Base-by-base conservation (phyloP, 148 eudicot species). In the Euryodendron excelsum region DNA sequence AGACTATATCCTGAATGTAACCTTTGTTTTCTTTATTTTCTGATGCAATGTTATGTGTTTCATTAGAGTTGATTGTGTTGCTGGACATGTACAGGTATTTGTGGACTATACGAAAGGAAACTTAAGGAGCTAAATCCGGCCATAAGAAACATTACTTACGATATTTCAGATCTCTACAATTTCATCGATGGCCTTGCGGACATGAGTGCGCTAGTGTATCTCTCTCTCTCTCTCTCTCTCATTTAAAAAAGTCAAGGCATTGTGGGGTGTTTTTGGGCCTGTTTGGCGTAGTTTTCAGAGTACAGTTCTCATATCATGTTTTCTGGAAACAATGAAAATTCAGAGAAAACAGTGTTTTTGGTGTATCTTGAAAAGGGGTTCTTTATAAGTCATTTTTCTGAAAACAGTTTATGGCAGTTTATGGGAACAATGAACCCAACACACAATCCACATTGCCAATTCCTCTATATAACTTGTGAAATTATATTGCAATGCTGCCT, bases 151-250 rank as follows among this genome's bases (percentile, higher is more conserved):
- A 84, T 96, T 52, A 88, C 87, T 75, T 96, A 96, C 79, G 97
- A 96, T 79, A 89, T 93, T 72, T 87, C 88, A 21, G 99, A 93
- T 88, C 88, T 96, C 37, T 96, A 93, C 85, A 96, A 96, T 73
- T 96, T 93, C 81, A 89, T 96, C 64, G 99, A 96, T 77, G 98
- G 99, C 79, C 92, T 96, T 52, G 86, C 89, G 14, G 99, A 96
- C 87, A 64, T 96, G 97, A 96, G 99, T 85, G 97, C 97, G 45
- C 80, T 93, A 82, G 95, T 96, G 99, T 96, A 88, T 48, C 79
- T 82, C 74, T 76, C 81, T 82, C 82, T 77, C 64, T 72, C 78
- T 85, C 72, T 61, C 78, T 73, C 82, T 45, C 31, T 50, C 72
- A 55, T 65, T 63, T 20, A 30, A 59, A 25, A 31, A 30, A 23